Base-by-base conservation (phyloP, 495 filamentous ascomycete genomes). In the Penicillium salamii region DNA sequence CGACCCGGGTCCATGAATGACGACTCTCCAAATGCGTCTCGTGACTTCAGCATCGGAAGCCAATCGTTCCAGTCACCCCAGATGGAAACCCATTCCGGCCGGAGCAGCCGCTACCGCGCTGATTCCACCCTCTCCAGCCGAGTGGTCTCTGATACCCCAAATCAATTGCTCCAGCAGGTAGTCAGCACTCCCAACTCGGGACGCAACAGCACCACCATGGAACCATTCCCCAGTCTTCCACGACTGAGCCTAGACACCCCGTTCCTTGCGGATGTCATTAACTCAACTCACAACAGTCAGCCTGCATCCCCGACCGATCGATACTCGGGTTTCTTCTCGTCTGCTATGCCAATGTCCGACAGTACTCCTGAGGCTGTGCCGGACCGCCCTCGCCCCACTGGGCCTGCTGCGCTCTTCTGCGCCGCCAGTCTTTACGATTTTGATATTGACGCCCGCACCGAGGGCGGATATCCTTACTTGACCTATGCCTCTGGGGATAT, bases 371-470 rank as follows among this genome's bases (percentile, higher is more conserved):
- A 59, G 9, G 7, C 31, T 24, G 8, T 14, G 5, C 36, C 54
- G 51, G 19, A 66, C n/a, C 13, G 14, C 51, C 24, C 54, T 57
- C 35, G 53, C 55, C 53, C 55, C 32, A 64, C 66, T 1, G 75
- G 75, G 26, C 75, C 70, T 11, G 70, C 72, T 7, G 78, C 85
- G 3, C 71, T 99, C 23, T 99, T 96, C 75, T 75, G 97, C 8
- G 95, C 91, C 12, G 93, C 95, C 9, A 93, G 88, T 56, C 78
- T 97, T 13, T 97, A 95, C 62, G 90, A 96, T 59, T 99, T 97
- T 69, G 91, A 95, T 62, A 96, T 97, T 50, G 88, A 92, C 23
- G 85, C 88, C n/a, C 84, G 93, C 51, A 82, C 85, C 37, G 95
- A 97, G 71, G 95, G 87, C 49, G 93, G 95, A 14, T 96, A 93